Percentiles rank a stretch among this genome's conserved stretches.
phyloP scores from a whole-genome alignment of 176 grass and related monocot genomes.

The Carex pumila region DNA sequence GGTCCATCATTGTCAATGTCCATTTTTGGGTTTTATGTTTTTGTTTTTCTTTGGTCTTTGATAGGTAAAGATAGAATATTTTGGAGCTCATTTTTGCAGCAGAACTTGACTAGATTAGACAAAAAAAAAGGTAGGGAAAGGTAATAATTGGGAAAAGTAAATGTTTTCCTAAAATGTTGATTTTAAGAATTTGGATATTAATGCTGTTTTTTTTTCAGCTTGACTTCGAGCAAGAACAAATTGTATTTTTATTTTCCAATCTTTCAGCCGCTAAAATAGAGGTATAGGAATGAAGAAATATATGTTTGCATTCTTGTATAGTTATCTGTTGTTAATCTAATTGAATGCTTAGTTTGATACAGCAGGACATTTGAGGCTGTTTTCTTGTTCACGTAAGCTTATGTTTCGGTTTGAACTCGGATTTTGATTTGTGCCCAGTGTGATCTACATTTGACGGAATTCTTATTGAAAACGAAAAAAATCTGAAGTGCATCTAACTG shows the following conservation, averaged over 20 bases:
- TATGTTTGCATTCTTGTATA: not conserved
- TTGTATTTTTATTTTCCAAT: not conserved
- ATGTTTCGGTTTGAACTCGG: not conserved
- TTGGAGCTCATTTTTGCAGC: not conserved
- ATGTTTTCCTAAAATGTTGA: not conserved
- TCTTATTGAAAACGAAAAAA: too few relatives aligned
- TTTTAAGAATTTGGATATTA: not conserved
- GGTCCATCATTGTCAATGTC: not conserved
- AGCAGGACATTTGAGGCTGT: not conserved
- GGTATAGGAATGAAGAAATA: not conserved
- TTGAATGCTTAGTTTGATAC: not conserved
- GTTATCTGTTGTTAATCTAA: not conserved
- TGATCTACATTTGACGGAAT: not conserved
- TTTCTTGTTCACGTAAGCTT: not conserved
- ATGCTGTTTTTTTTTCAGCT: not conserved
- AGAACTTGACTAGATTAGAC: not conserved
- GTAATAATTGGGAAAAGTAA: not conserved
- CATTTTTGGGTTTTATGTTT: constrained; percentile 13
- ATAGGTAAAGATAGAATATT: not conserved
- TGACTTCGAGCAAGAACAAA: not conserved
- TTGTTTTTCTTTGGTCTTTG: constrained; percentile 17
- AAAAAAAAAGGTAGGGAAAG: not conserved
- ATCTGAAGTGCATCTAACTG: too few relatives aligned
- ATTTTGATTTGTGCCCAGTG: not conserved
- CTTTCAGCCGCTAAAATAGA: not conserved